Percentiles rank a stretch among this genome's conserved stretches.
Evolutionary conservation across 1,284 basidiomycete species (phyloP).

Genomic region (Pseudozyma tsukubaensis): DNA sequence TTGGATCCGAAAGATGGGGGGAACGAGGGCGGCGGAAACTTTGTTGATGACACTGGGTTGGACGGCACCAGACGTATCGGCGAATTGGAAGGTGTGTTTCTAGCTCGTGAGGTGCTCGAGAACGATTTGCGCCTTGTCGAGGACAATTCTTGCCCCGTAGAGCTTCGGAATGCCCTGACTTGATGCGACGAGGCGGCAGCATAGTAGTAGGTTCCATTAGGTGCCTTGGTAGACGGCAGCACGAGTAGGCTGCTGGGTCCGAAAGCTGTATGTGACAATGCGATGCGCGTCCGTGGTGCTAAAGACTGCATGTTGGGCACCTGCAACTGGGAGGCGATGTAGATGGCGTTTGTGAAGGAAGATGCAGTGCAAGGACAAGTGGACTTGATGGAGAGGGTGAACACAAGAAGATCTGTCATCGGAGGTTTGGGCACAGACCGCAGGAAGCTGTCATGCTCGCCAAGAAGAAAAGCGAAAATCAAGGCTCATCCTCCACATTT

Average conservation of each 20-base stretch:
- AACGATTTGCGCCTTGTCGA: background rate
- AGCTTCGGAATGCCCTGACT: background rate
- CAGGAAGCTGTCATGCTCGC: background rate
- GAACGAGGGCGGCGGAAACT: slow-evolving; percentile 42
- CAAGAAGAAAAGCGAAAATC: background rate
- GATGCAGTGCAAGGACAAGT: background rate
- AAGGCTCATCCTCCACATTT: background rate
- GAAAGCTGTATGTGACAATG: too few species aligned
- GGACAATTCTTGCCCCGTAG: background rate
- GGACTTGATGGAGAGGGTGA: too few species aligned
- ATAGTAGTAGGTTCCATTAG: too few species aligned
- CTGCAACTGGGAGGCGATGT: background rate
- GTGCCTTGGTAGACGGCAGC: background rate
- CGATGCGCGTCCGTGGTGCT: background rate
- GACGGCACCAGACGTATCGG: slow-evolving; percentile 17
- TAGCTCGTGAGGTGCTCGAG: slow-evolving; percentile 10
- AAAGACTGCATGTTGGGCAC: background rate
- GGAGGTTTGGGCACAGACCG: background rate
- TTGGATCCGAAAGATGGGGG: slow-evolving; percentile 59
- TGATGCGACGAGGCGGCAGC: background rate
- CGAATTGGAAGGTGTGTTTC: slow-evolving; percentile 7
- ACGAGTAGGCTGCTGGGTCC: too few species aligned
- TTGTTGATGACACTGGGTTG: slow-evolving; percentile 18
- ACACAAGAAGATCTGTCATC: background rate
- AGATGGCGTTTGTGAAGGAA: background rate